Percentiles rank a stretch among this genome's conserved stretches.
Evolutionary conservation across 257 asterid genomes (phyloP).

Genomic region (Coffea canephora): DNA sequence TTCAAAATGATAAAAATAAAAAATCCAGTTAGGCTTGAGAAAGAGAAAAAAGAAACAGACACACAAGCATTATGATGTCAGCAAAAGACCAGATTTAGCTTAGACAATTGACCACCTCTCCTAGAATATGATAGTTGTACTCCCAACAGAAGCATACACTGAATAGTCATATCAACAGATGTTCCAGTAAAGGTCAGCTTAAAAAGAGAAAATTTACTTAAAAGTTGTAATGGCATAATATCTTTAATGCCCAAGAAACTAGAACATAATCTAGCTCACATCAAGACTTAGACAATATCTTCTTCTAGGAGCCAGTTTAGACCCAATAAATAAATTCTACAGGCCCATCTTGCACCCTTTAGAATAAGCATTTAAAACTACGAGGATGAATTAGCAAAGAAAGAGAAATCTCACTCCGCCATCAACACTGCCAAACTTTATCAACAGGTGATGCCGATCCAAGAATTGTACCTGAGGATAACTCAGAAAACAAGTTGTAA

Average conservation of each 20-base stretch:
- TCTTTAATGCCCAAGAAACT: not conserved
- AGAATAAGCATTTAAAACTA: not conserved
- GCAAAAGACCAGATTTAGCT: not conserved
- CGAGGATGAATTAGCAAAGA: constrained; percentile 17
- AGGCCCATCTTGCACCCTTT: not conserved
- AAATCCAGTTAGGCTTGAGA: not conserved
- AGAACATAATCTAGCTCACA: not conserved
- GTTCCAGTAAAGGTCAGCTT: not conserved
- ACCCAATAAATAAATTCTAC: constrained; percentile 2
- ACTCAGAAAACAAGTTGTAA: constrained; percentile 4
- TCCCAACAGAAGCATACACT: not conserved
- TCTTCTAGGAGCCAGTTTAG: not conserved
- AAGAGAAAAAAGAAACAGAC: not conserved
- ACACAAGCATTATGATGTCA: not conserved
- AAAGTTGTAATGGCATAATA: not conserved
- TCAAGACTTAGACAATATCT: not conserved
- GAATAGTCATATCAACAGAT: not conserved
- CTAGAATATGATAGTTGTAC: not conserved
- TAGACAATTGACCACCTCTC: too few relatives aligned
- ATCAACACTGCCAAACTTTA: constrained; percentile 96
- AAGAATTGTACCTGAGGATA: constrained; percentile 81
- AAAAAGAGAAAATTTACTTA: not conserved
- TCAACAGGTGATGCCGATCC: constrained; percentile 84
- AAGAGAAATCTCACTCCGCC: constrained; percentile 77
- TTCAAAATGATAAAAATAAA: not conserved